These are phyloP conservation scores for Ramularia endophylla DNA, from an alignment of 2,329 filamentous ascomycete species.

Conservation along the genomic window DNA sequence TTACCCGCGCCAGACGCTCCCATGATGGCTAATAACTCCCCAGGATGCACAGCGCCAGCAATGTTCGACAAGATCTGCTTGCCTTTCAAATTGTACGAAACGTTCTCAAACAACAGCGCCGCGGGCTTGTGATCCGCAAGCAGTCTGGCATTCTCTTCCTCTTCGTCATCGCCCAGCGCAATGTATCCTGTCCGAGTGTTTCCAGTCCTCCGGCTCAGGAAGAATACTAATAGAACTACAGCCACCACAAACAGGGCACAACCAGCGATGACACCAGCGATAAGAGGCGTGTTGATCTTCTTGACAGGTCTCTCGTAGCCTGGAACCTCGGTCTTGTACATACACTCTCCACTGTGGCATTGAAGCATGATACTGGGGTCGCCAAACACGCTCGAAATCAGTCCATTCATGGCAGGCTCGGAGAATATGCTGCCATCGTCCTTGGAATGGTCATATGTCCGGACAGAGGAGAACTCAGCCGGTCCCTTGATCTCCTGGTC, in stretches of 20 bases:
- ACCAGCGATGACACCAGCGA: conserved; percentile 85
- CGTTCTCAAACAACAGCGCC: conserved; percentile 78
- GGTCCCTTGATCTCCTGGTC: conserved; percentile 78
- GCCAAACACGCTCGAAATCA: conserved; percentile 85
- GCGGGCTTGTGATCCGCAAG: conserved; percentile 90
- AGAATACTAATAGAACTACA: conserved; percentile 78
- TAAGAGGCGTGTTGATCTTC: conserved; percentile 93
- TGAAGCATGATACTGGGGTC: conserved; percentile 80
- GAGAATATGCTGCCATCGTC: conserved; percentile 75
- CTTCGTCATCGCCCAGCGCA: conserved; percentile 70
- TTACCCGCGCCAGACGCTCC: conserved; percentile 96
- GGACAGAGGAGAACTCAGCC: conserved; percentile 69
- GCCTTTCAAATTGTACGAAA: conserved; percentile 80
- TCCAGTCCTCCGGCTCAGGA: conserved; percentile 68
- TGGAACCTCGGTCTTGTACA: conserved; percentile 87
- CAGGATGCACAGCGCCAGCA: conserved; percentile 81
- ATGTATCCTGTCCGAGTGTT: conserved; percentile 62
- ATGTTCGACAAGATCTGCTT: conserved; percentile 78
- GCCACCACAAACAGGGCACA: conserved; percentile 84
- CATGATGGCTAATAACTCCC: conserved; percentile 98
- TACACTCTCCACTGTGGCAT: conserved; percentile 83
- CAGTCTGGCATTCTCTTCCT: conserved; percentile 78
- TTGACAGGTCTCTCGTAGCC: conserved; percentile 86
- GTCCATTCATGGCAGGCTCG: conserved; percentile 85
- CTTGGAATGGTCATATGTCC: conserved; percentile 50